Percentiles rank a stretch among this genome's conserved stretches.
Evolutionary conservation across 495 filamentous ascomycete genomes (phyloP).

Genomic region (Parathielavia hyrcaniae): DNA sequence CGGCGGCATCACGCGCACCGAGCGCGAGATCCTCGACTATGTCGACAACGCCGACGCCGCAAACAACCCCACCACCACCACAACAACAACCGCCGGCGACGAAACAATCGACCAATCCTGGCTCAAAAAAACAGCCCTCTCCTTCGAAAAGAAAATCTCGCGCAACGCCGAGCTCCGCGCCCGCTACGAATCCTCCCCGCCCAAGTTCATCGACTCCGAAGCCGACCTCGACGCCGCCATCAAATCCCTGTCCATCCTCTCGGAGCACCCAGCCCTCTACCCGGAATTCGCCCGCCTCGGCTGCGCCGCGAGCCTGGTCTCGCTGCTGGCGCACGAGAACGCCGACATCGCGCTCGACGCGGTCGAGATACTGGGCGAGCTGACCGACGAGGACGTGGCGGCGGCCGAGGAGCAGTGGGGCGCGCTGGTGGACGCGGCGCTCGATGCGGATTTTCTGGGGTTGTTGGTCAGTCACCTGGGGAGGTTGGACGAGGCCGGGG

Average conservation of each 20-base stretch:
- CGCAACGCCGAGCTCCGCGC: constrained; percentile 91
- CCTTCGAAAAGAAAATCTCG: constrained; percentile 84
- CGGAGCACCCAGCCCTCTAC: constrained; percentile 82
- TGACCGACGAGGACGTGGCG: constrained; percentile 90
- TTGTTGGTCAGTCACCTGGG: constrained; percentile 77
- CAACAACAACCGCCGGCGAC: constrained; percentile 40
- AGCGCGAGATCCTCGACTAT: constrained; percentile 83
- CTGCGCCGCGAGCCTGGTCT: constrained; percentile 66
- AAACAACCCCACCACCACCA: constrained; percentile 11
- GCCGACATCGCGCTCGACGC: constrained; percentile 92
- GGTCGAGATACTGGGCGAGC: constrained; percentile 83
- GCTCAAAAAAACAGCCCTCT: constrained; percentile 73
- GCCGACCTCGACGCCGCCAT: constrained; percentile 88
- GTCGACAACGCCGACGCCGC: constrained; percentile 60
- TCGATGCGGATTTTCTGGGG: constrained; percentile 76
- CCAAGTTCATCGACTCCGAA: constrained; percentile 70
- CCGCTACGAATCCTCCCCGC: constrained; percentile 76
- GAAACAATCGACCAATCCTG: constrained; percentile 81
- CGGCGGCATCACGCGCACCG: constrained; percentile 74
- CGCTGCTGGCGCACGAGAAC: constrained; percentile 87
- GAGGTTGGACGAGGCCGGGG: constrained; percentile 66
- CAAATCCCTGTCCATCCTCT: constrained; percentile 79
- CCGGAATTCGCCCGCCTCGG: constrained; percentile 75
- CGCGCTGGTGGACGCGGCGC: constrained; percentile 68
- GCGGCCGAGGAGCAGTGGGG: constrained; percentile 82